Evolutionary conservation across 225 moss, liverwort and hornwort species (phyloP).

Genomic region (Marchantia paleacea): DNA sequence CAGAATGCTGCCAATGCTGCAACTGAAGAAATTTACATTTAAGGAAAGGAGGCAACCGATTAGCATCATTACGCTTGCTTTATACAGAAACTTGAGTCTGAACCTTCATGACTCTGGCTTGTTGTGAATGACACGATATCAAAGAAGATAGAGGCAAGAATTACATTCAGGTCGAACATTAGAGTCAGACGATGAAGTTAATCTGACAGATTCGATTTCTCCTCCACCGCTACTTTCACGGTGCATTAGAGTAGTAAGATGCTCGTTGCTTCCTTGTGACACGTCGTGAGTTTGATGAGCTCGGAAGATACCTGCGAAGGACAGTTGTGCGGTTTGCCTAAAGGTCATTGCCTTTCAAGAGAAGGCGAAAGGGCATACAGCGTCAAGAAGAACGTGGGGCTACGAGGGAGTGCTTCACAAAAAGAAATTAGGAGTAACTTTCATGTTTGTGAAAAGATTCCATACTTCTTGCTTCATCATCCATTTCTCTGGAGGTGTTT

Average conservation of each 20-base stretch:
- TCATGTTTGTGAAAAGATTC: not conserved
- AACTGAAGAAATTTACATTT: too few species aligned
- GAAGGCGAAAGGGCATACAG: not conserved
- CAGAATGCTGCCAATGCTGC: too few species aligned
- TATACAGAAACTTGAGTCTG: too few species aligned
- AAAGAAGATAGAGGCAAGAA: too few species aligned
- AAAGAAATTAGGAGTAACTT: not conserved
- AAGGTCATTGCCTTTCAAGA: not conserved
- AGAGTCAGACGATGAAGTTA: too few species aligned
- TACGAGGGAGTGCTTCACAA: not conserved
- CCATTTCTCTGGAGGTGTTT: not conserved
- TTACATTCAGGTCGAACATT: too few species aligned
- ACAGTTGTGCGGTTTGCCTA: not conserved
- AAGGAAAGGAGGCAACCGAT: too few species aligned
- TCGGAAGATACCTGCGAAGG: not conserved
- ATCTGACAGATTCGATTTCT: too few species aligned
- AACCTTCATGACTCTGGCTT: too few species aligned
- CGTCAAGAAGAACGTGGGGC: not conserved
- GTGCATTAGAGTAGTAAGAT: not conserved
- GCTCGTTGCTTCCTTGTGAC: not conserved
- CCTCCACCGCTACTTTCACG: not conserved
- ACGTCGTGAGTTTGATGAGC: not conserved
- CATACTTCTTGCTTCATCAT: not conserved
- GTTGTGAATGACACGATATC: too few species aligned
- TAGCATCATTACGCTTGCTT: too few species aligned